These are phyloP conservation scores for Parathielavia hyrcaniae DNA, from an alignment of 495 filamentous ascomycete species.

Conservation along the genomic window DNA sequence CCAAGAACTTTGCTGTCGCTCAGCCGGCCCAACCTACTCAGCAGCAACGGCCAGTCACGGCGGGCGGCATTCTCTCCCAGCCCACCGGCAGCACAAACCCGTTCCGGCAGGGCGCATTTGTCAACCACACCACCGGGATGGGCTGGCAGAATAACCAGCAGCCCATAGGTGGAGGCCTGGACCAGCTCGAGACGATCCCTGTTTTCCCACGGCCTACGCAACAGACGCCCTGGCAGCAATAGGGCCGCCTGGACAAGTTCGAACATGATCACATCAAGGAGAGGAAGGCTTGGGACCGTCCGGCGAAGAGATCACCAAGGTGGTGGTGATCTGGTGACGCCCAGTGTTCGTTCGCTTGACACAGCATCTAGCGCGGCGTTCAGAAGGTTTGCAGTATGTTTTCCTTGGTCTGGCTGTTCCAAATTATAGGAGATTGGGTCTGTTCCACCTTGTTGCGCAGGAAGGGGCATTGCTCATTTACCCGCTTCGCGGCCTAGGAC, in stretches of 20 bases:
- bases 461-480: not conserved
- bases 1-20: conserved; percentile 41
- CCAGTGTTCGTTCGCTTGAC: conserved; percentile 17
- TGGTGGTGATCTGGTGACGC: not conserved
- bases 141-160: conserved; percentile 76
- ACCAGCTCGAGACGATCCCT: conserved; percentile 71
- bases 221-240: conserved; percentile 51
- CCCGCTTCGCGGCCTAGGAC: not conserved
- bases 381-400: conserved; percentile 8
- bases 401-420: conserved; percentile 11
- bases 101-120: conserved; percentile 81
- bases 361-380: conserved; percentile 31
- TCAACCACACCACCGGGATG: conserved; percentile 78
- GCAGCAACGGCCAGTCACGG: conserved; percentile 41
- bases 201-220: conserved; percentile 76
- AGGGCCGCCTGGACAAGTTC: not conserved
- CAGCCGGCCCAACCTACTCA: conserved; percentile 29
- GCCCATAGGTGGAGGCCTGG: conserved; percentile 80
- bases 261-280: not conserved
- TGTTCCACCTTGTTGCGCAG: not conserved
- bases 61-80: conserved; percentile 48
- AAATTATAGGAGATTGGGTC: not conserved
- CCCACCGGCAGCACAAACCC: conserved; percentile 90
- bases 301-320: too few species aligned
- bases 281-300: not conserved